These are phyloP conservation scores for Camellia lanceoleosa DNA, from an alignment of 148 eudicot genomes.

Conservation along the genomic window DNA sequence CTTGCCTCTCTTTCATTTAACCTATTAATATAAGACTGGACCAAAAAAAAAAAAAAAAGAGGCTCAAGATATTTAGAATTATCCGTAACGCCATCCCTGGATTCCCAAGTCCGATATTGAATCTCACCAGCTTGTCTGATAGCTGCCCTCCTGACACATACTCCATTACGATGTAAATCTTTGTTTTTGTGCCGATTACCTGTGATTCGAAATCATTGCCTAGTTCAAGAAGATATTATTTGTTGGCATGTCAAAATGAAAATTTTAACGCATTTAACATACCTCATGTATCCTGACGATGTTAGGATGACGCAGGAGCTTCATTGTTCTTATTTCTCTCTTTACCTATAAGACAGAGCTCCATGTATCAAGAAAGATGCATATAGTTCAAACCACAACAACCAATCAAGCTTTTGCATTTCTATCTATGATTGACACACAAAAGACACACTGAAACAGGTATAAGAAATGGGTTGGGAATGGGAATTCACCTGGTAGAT, in stretches of 20 bases:
- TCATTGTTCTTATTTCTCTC: constrained; percentile 58
- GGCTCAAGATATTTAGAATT: background rate
- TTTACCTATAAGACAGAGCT: constrained; percentile 29
- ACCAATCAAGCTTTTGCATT: too few species aligned
- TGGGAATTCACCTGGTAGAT: constrained; percentile 42
- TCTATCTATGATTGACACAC: too few species aligned
- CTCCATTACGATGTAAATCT: constrained; percentile 61
- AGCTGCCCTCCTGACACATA: constrained; percentile 53
- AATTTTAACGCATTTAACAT: background rate
- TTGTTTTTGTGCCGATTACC: constrained; percentile 59
- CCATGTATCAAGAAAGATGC: background rate
- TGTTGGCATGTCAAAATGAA: background rate
- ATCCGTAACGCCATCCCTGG: background rate
- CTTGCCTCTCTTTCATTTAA: constrained; percentile 40
- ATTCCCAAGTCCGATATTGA: background rate
- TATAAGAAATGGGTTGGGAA: background rate
- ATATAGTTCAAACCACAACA: background rate
- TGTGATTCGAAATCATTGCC: constrained; percentile 15
- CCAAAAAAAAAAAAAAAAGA: too few species aligned
- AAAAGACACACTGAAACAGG: background rate
- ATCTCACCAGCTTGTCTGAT: constrained; percentile 47
- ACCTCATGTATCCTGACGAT: constrained; percentile 54
- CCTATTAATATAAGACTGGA: constrained; percentile 38
- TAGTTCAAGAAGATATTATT: background rate
- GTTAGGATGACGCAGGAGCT: constrained; percentile 55